Conservation (phyloP, 2,329 filamentous ascomycete species). For the Talaromyces sp. region DNA sequence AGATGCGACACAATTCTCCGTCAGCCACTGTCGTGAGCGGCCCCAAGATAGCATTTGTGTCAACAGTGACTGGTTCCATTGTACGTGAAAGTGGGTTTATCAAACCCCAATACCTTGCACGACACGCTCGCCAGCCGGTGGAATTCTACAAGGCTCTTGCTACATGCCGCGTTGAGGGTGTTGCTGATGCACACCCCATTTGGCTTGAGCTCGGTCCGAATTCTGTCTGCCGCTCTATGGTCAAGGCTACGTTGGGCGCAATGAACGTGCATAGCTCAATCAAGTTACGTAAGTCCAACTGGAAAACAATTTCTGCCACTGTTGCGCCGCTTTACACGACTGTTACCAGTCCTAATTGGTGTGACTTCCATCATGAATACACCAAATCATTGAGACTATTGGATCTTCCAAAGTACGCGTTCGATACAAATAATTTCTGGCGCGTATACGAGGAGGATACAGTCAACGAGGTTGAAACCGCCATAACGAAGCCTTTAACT, state of each 20-base stretch:
- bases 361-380: not conserved
- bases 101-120: not conserved
- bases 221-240: not conserved
- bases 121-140: not conserved
- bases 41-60: conserved; percentile 7
- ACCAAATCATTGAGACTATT: not conserved
- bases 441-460: not conserved
- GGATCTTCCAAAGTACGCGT: not conserved
- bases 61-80: not conserved
- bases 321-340: not conserved
- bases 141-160: not conserved
- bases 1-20: conserved; percentile 34
- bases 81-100: not conserved
- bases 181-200: not conserved
- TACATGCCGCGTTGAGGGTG: not conserved
- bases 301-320: not conserved
- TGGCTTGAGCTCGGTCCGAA: not conserved
- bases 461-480: not conserved
- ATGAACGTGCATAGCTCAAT: not conserved
- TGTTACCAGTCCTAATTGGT: not conserved
- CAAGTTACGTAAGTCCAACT: not conserved
- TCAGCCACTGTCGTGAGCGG: conserved; percentile 44
- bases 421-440: not conserved
- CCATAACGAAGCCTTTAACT: not conserved
- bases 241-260: not conserved